Base-by-base conservation (phyloP, 108 stramenopile genomes). In the Aureococcus anophagefferens region DNA sequence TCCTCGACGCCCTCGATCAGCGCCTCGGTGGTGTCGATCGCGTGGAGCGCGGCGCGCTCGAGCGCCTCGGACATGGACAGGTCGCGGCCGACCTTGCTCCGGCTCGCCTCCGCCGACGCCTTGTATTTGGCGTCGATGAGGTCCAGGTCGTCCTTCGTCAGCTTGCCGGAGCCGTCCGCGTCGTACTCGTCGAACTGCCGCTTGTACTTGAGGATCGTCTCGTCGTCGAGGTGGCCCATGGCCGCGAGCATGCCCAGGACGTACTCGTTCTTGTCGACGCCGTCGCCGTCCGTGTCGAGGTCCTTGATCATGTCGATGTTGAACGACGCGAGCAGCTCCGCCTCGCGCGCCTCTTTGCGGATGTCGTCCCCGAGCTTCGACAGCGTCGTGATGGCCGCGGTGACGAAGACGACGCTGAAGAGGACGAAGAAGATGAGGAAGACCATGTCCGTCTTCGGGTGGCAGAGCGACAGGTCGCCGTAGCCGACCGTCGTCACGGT, bases 401-500 rank as follows among this genome's bases (percentile, higher is more conserved):
- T 28, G 15, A 25, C 64, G 32, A 64, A 28, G 14, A 33, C 30
- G 14, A 64, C 64, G 62, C 11, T 1, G 28, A 44, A 21, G 3
- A 75, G 4, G 25, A 29, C 11, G 46, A 68, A 75, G 33, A 69
- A 7, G 68, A 69, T 69, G 35, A 30, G 5, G 35, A 75, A 75
- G 17, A 75, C 40, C 63, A 28, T 45, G 67, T 33, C 66, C 33
- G 11, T 4, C 33, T 65, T 29, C 21, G 17, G 17, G 21, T 65
- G 4, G 29, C 30, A 28, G 30, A 66, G 68, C 11, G 32, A 0
- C 28, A 69, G 7, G 36, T 75, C 74, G 34, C 74, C 74, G 63
- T 70, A 75, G 29, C 74, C 74, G 11, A 75, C 40, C 17, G 74
- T 75, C 21, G 30, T 75, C 28, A 44, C 45, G 16, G 74, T 75